These are phyloP conservation scores for Pichia scutulata DNA, from an alignment of 805 yeast genomes.

Conservation along the genomic window DNA sequence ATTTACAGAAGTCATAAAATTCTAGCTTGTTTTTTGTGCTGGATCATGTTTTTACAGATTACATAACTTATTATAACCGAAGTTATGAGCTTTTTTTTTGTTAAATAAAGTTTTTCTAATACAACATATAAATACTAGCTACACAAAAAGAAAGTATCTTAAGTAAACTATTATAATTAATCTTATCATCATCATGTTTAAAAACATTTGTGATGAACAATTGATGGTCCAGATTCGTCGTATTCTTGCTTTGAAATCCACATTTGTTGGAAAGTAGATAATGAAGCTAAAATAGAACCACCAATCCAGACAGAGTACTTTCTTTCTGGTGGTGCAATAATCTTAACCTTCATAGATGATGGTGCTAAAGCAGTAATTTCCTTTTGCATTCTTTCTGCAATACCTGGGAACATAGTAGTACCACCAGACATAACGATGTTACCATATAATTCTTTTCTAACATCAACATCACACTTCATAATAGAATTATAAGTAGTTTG, in stretches of 20 bases:
- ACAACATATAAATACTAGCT: not conserved
- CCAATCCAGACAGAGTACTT: constrained; percentile 99
- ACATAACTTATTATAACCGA: not conserved
- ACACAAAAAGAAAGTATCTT: not conserved
- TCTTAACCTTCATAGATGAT: constrained; percentile 99
- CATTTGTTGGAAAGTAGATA: constrained; percentile 99
- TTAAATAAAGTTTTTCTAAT: not conserved
- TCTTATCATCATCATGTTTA: constrained; percentile 30
- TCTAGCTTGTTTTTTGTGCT: not conserved
- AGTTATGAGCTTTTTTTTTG: not conserved
- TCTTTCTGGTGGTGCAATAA: constrained; percentile 98
- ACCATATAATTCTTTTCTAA: constrained; percentile 97
- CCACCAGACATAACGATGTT: constrained; percentile 99
- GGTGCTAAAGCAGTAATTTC: constrained; percentile 99
- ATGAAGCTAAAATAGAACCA: constrained; percentile 98
- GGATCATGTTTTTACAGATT: not conserved
- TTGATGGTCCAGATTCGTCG: constrained; percentile 99
- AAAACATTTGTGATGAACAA: constrained; percentile 95
- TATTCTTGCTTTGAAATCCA: constrained; percentile 99
- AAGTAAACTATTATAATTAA: not conserved
- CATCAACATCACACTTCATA: constrained; percentile 98
- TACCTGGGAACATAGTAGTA: constrained; percentile 99
- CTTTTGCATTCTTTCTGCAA: constrained; percentile 99
- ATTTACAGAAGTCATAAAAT: too few relatives aligned
- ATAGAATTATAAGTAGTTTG: constrained; percentile 93